phyloP scores from a whole-genome alignment of 495 filamentous ascomycete genomes.

The Xanthoparmelia taractica region DNA sequence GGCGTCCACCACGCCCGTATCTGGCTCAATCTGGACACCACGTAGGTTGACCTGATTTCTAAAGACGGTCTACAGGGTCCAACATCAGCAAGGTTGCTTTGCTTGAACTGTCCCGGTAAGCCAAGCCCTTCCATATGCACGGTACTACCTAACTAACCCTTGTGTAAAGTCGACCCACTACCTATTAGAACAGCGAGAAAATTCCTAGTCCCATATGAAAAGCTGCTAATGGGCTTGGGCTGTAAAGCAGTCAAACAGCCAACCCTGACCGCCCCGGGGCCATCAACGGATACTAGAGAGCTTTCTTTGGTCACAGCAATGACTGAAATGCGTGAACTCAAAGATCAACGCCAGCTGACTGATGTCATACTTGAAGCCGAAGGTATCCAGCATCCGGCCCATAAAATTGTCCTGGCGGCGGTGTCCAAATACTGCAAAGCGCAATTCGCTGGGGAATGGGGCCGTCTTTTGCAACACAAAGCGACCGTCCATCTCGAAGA shows the following conservation, averaged over 20 bases:
- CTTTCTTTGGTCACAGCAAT: conserved; percentile 1
- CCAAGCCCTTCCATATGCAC: no score
- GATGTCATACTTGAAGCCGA: conserved; percentile 27
- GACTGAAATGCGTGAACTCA: conserved; percentile 16
- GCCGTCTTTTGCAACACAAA: conserved; percentile 7
- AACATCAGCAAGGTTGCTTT: conserved; percentile 21
- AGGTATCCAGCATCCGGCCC: conserved; percentile 22
- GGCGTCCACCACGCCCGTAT: conserved; percentile 15
- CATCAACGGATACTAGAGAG: conserved; percentile 3
- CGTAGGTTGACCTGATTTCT: conserved; percentile 4
- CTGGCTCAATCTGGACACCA: conserved; percentile 29
- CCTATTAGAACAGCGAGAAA: conserved; percentile 20
- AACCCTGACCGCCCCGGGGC: conserved; percentile 9
- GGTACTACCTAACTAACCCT: no score
- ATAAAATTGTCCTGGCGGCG: conserved; percentile 27
- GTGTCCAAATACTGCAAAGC: conserved; percentile 25
- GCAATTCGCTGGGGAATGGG: conserved; percentile 24
- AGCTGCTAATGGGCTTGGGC: conserved; percentile 23
- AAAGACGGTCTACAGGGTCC: conserved; percentile 21
- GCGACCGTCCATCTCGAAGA: conserved; percentile 17
- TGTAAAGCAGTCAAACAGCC: conserved; percentile 26
- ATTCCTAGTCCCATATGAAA: conserved; percentile 28
- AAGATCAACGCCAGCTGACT: conserved; percentile 19
- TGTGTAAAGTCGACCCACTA: conserved; percentile 18
- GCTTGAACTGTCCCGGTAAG: conserved; percentile 24